Conservation (phyloP, 805 yeast species). For the Yarrowia keelungensis region DNA sequence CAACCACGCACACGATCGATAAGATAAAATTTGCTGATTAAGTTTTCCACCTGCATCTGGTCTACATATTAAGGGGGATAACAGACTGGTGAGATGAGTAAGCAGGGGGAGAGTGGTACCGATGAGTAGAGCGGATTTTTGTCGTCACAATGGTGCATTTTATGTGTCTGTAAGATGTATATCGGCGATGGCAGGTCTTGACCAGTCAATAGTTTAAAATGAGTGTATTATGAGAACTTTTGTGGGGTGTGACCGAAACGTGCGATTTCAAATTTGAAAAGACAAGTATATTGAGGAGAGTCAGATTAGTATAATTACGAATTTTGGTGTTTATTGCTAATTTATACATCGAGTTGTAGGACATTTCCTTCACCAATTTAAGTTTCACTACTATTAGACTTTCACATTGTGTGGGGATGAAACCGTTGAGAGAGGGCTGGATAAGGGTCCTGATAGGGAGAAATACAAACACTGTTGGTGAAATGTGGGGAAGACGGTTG, state of each 20-base stretch:
- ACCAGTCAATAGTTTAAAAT: too few relatives aligned
- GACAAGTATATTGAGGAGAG: too few relatives aligned
- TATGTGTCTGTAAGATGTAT: too few relatives aligned
- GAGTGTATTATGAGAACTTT: too few relatives aligned
- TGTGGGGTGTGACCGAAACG: too few relatives aligned
- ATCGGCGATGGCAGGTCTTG: too few relatives aligned
- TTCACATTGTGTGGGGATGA: constrained; percentile 5
- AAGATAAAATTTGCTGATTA: not conserved
- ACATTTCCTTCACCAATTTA: not conserved
- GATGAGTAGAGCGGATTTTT: not conserved
- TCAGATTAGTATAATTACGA: too few relatives aligned
- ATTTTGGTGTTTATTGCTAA: not conserved
- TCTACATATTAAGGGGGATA: constrained; percentile 1
- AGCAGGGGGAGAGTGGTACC: too few relatives aligned
- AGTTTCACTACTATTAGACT: not conserved
- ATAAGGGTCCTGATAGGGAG: constrained; percentile 1
- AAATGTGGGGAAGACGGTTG: not conserved
- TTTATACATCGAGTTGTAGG: not conserved
- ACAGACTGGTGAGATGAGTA: not conserved
- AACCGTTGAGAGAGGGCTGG: constrained; percentile 29
- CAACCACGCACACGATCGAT: not conserved
- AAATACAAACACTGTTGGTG: not conserved
- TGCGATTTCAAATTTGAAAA: too few relatives aligned
- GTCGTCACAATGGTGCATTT: not conserved
- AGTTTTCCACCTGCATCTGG: not conserved